phyloP scores from a whole-genome alignment of 495 filamentous ascomycete species.

The Tuber brumale region DNA sequence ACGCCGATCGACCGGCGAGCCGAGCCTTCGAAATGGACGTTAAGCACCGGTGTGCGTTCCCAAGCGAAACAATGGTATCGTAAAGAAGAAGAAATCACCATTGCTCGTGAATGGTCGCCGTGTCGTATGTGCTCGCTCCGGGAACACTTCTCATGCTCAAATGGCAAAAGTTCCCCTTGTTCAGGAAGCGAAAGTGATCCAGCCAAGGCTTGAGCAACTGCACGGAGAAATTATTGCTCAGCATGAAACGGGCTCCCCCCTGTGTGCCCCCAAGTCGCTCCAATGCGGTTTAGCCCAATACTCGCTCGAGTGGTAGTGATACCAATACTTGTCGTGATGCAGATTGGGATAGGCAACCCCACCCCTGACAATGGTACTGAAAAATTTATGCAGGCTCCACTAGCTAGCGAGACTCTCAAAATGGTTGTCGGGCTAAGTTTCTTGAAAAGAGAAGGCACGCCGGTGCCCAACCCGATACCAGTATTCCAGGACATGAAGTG shows the following conservation, averaged over 20 bases:
- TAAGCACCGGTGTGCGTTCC: not conserved
- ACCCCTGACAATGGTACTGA: not conserved
- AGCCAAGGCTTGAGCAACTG: not conserved
- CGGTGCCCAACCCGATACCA: not conserved
- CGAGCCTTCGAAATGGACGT: not conserved
- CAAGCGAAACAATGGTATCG: not conserved
- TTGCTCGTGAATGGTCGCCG: not conserved
- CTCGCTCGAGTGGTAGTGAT: not conserved
- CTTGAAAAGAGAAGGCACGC: not conserved
- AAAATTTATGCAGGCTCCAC: not conserved
- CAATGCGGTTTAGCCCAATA: not conserved
- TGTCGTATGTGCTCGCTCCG: not conserved
- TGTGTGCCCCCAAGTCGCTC: not conserved
- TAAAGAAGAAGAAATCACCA: not conserved
- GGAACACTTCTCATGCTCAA: not conserved
- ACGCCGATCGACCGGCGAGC: not conserved
- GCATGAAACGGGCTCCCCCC: not conserved
- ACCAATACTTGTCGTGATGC: not conserved
- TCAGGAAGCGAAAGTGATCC: not conserved
- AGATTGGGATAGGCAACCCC: not conserved
- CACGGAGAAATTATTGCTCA: not conserved
- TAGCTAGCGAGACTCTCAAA: not conserved
- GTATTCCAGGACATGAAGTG: not conserved
- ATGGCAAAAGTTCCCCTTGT: not conserved
- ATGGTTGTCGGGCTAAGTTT: not conserved